Base-by-base conservation (phyloP, 2,329 filamentous ascomycete genomes). In the Clonostachys sp. region DNA sequence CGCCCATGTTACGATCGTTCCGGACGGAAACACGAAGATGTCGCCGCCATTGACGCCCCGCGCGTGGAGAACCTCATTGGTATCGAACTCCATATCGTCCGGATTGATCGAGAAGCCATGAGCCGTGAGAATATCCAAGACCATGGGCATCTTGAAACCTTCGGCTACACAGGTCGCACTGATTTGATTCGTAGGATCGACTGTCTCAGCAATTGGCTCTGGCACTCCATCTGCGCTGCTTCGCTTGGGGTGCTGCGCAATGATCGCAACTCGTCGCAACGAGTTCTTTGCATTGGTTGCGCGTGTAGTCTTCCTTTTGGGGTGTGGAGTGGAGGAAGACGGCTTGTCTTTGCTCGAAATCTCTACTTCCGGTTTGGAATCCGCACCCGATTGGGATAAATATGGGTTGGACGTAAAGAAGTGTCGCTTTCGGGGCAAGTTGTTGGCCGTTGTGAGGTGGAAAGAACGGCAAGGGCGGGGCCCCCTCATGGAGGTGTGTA, bases 11-110 rank as follows among this genome's bases (percentile, higher is more conserved):
- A 97, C 94, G 8, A 97, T 80, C 12, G 91, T 95, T 12, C 94
- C 94, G 0, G 91, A 96, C 9, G 92, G 91, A 55, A 99, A 99
- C 48, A 99, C 85, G 61, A 97, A 97, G 45, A 97, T 83, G 67
- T 99, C 94, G 34, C 91, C 91, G 49, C 82, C 75, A 61, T 81
- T 78, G 50, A 77, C 72, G 9, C 75, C 74, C 45, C 80, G 71
- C 7, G 81, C 82, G 58, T 86, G 82, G 44, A 86, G 77, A 6
- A 86, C 80, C 57, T 84, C 81, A 53, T 73, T 72, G 42, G 74
- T 70, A 54, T 84, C 80, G 55, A 86, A 84, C 13, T 74, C 78
- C 12, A 77, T 81, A 44, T 67, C 70, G 55, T 86, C 80, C 3
- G 82, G 82, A 56, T 86, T 81, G 46, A 85, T 75, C 39, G 70